Evolutionary conservation across 768 basidiomycete genomes (phyloP).

Genomic region (Tephrocybe rancida): DNA sequence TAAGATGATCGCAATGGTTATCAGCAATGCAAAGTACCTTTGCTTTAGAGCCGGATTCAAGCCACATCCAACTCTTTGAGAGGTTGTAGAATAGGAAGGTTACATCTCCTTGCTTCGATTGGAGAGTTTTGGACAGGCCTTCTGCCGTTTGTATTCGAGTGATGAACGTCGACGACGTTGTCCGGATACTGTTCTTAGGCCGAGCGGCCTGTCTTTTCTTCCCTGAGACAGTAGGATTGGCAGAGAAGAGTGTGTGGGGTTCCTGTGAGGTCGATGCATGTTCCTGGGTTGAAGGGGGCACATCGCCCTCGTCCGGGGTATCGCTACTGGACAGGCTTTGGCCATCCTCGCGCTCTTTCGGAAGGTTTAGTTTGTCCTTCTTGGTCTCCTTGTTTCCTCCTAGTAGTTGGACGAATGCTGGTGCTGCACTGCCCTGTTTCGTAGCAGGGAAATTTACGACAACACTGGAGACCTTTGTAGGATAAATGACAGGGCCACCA

Average conservation of each 20-base stretch:
- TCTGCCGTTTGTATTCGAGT: slow-evolving; percentile 83
- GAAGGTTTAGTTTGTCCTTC: slow-evolving; percentile 47
- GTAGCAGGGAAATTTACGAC: slow-evolving; percentile 62
- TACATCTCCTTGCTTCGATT: slow-evolving; percentile 81
- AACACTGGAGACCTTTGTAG: slow-evolving; percentile 65
- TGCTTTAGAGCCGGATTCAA: slow-evolving; percentile 80
- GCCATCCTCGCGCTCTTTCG: slow-evolving; percentile 64
- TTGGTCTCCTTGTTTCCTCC: slow-evolving; percentile 70
- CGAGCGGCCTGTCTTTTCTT: slow-evolving; percentile 68
- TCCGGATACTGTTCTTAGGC: slow-evolving; percentile 90
- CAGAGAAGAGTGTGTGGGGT: slow-evolving; percentile 63
- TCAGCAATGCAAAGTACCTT: slow-evolving; percentile 57
- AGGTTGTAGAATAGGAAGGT: slow-evolving; percentile 88
- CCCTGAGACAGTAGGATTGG: slow-evolving; percentile 37
- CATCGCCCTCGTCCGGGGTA: slow-evolving; percentile 63
- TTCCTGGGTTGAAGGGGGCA: slow-evolving; percentile 42
- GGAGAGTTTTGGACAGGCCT: slow-evolving; percentile 68
- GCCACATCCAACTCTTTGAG: slow-evolving; percentile 84
- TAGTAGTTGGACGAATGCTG: slow-evolving; percentile 68
- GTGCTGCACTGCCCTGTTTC: slow-evolving; percentile 50
- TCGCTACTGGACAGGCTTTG: slow-evolving; percentile 84
- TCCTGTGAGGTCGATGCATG: slow-evolving; percentile 33
- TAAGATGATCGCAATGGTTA: slow-evolving; percentile 11
- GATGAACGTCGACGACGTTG: slow-evolving; percentile 92
- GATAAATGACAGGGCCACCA: slow-evolving; percentile 44